phyloP scores from a whole-genome alignment of 495 filamentous ascomycete genomes.

The Xylaria sp. region DNA sequence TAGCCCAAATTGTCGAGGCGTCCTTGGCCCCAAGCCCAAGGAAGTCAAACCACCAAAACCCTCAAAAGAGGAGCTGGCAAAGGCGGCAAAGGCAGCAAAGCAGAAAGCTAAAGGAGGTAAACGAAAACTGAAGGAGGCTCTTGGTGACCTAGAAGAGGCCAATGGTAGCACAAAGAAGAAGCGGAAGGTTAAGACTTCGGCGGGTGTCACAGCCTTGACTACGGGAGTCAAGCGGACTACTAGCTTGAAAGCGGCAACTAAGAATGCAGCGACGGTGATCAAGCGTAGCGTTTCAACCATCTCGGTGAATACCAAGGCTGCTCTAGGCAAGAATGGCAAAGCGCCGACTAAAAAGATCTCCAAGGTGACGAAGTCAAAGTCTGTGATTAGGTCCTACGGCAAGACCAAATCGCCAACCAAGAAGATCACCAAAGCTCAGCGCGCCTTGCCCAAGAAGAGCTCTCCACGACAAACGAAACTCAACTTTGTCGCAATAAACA shows the following conservation, averaged over 20 bases:
- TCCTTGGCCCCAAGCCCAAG: slow-evolving; percentile 76
- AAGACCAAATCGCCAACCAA: slow-evolving; percentile 36
- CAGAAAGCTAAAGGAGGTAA: slow-evolving; percentile 46
- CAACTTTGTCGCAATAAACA: slow-evolving; percentile 33
- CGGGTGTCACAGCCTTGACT: slow-evolving; percentile 40
- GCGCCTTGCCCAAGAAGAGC: slow-evolving; percentile 34
- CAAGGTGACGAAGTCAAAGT: slow-evolving; percentile 39
- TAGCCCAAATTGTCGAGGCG: slow-evolving; percentile 74
- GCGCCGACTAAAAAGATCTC: slow-evolving; percentile 32
- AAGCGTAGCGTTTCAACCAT: slow-evolving; percentile 49
- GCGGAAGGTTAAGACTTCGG: slow-evolving; percentile 48
- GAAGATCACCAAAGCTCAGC: slow-evolving; percentile 30
- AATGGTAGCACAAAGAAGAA: slow-evolving; percentile 45
- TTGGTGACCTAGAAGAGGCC: slow-evolving; percentile 42
- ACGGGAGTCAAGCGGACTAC: slow-evolving; percentile 37
- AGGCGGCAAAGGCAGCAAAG: slow-evolving; percentile 38
- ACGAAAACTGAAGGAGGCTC: slow-evolving; percentile 49
- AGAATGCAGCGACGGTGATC: slow-evolving; percentile 41
- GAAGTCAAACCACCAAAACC: slow-evolving; percentile 56
- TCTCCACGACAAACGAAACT: slow-evolving; percentile 36
- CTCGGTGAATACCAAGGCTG: slow-evolving; percentile 45
- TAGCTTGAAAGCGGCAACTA: slow-evolving; percentile 37
- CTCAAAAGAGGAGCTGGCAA: slow-evolving; percentile 38
- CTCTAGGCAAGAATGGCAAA: slow-evolving; percentile 32
- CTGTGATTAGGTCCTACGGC: slow-evolving; percentile 39